Conservation (phyloP, 2,329 filamentous ascomycete species). For the Aspergillus clavatus region DNA sequence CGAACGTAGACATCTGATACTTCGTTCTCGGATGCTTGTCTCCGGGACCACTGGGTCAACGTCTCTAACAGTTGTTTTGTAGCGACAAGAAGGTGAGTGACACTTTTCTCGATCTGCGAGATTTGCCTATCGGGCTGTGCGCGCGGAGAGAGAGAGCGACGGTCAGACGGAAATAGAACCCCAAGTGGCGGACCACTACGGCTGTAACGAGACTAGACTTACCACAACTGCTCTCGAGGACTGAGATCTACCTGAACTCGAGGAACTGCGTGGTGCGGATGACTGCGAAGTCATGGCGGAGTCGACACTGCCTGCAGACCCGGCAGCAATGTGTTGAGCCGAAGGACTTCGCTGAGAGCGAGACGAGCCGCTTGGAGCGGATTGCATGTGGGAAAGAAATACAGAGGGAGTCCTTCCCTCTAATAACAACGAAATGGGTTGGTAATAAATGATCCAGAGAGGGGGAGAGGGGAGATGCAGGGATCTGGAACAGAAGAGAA, state of each 20-base stretch:
- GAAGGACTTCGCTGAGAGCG: constrained; percentile 48
- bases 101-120: constrained; percentile 98
- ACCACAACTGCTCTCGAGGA: constrained; percentile 55
- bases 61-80: constrained; percentile 98
- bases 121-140: constrained; percentile 66
- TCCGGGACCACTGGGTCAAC: constrained; percentile 93
- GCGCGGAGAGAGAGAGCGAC: constrained; percentile 8
- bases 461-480: not conserved
- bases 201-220: constrained; percentile 34
- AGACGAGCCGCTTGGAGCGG: constrained; percentile 16
- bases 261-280: constrained; percentile 60
- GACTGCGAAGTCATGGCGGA: constrained; percentile 50
- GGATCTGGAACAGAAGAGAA: not conserved
- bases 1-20: constrained; percentile 98
- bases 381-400: constrained; percentile 19
- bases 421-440: not conserved
- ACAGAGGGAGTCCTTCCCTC: constrained; percentile 2
- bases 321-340: constrained; percentile 23
- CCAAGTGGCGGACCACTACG: not conserved
- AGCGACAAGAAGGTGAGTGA: constrained; percentile 93
- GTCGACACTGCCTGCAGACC: constrained; percentile 47
- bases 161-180: constrained; percentile 4
- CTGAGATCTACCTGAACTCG: constrained; percentile 60
- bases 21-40: constrained; percentile 84
- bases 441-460: constrained; percentile 2